Evolutionary conservation across 805 yeast genomes (phyloP).

Genomic region (Kazachstania bromeliacearum): DNA sequence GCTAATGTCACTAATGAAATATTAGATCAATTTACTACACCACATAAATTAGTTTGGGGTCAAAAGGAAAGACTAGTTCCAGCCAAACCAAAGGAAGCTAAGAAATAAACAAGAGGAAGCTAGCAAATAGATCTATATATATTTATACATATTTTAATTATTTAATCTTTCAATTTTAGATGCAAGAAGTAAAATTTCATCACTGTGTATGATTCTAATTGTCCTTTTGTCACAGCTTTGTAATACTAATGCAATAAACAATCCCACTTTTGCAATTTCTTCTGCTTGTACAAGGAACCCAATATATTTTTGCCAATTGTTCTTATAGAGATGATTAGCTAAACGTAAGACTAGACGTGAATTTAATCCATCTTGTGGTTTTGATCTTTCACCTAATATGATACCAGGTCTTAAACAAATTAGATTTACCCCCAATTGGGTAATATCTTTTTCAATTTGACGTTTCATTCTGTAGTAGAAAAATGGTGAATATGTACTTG

Average conservation of each 20-base stretch:
- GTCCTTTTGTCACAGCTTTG: constrained; percentile 13
- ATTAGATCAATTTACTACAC: constrained; percentile 66
- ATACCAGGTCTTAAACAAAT: constrained; percentile 72
- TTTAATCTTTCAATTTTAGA: neutral
- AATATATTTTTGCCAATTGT: constrained; percentile 25
- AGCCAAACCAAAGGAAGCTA: constrained; percentile 46
- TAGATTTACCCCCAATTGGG: constrained; percentile 56
- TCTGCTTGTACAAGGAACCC: constrained; percentile 47
- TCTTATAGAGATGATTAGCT: constrained; percentile 28
- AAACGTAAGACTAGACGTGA: constrained; percentile 28
- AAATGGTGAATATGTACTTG: constrained; percentile 44
- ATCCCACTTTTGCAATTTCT: constrained; percentile 55
- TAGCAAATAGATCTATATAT: constrained; percentile 2
- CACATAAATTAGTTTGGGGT: constrained; percentile 74
- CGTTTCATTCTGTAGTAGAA: constrained; percentile 66
- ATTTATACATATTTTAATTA: too few relatives aligned
- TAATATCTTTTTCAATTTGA: constrained; percentile 57
- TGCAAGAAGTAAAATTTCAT: constrained; percentile 26
- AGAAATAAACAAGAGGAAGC: constrained; percentile 8
- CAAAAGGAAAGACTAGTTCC: constrained; percentile 64
- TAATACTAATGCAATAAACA: constrained; percentile 31
- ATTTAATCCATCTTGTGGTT: constrained; percentile 30
- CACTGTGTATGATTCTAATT: constrained; percentile 24
- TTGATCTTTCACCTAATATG: constrained; percentile 50
- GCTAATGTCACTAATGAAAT: constrained; percentile 50